phyloP scores from a whole-genome alignment of 148 eudicot species.

The Vaccinium vitisidaea region DNA sequence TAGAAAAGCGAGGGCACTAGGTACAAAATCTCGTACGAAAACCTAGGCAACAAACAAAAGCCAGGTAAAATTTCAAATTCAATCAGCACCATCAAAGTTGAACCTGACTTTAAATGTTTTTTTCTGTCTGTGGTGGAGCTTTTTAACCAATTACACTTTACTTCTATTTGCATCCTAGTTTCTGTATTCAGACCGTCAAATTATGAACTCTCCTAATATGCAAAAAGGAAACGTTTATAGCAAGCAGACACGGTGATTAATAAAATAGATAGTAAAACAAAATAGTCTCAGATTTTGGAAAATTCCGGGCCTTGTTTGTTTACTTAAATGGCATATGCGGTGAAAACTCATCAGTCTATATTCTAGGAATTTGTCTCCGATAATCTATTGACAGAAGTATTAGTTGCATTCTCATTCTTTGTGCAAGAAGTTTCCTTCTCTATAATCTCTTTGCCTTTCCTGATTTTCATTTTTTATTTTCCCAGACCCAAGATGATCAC shows the following conservation, averaged over 20 bases:
- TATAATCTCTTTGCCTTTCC: neutral
- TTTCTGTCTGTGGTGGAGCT: neutral
- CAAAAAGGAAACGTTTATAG: neutral
- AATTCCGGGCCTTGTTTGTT: neutral
- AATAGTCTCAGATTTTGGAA: neutral
- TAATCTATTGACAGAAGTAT: neutral
- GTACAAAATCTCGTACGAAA: slow-evolving; percentile 96
- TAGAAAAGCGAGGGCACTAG: slow-evolving; percentile 93
- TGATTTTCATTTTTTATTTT: too few species aligned
- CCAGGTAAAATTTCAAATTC: neutral
- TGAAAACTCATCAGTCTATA: neutral
- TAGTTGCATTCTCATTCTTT: neutral
- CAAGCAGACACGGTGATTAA: neutral
- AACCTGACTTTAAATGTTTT: neutral
- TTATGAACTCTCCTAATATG: neutral
- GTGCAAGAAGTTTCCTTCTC: neutral
- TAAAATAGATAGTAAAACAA: neutral
- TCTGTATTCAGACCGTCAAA: neutral
- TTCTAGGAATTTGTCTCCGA: neutral
- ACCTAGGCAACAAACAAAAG: slow-evolving; percentile 47
- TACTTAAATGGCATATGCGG: neutral
- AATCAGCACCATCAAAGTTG: neutral
- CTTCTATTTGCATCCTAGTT: neutral
- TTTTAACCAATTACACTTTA: neutral
- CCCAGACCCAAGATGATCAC: too few species aligned